Percentiles rank a stretch among this genome's conserved stretches.
Evolutionary conservation across 371 early-diverging fungal genomes (phyloP).

Genomic region (Rhizomucor pusillus): DNA sequence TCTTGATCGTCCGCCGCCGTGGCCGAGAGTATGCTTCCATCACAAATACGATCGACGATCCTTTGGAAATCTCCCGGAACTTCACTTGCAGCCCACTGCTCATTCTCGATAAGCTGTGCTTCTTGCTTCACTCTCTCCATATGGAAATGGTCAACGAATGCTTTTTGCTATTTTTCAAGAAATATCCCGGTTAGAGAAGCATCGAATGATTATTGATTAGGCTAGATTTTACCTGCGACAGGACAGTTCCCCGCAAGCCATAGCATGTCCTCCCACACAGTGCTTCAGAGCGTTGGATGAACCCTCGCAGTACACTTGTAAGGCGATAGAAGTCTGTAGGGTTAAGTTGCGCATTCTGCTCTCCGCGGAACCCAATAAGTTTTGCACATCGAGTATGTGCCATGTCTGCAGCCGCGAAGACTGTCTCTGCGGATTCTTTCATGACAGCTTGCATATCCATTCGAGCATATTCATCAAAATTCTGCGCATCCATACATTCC

Average conservation of each 20-base stretch:
- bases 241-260: constrained; percentile 77
- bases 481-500: constrained; percentile 19
- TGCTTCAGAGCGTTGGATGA: constrained; percentile 70
- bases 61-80: constrained; percentile 90
- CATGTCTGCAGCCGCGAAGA: constrained; percentile 73
- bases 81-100: constrained; percentile 91
- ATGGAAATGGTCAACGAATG: constrained; percentile 87
- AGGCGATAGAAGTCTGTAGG: constrained; percentile 85
- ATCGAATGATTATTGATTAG: too few species aligned
- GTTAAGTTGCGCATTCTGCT: constrained; percentile 85
- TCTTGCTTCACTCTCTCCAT: constrained; percentile 86
- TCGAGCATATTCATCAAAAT: background rate
- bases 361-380: constrained; percentile 78
- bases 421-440: constrained; percentile 60
- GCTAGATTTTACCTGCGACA: constrained; percentile 58
- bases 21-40: constrained; percentile 26
- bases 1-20: constrained; percentile 11
- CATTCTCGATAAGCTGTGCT: constrained; percentile 86
- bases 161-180: constrained; percentile 61
- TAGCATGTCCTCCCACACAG: constrained; percentile 82
- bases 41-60: constrained; percentile 75
- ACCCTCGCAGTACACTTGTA: constrained; percentile 72
- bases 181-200: background rate
- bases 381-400: constrained; percentile 88
- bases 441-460: constrained; percentile 17